phyloP scores from a whole-genome alignment of 2,329 filamentous ascomycete genomes.

The Colletotrichum sp. region DNA sequence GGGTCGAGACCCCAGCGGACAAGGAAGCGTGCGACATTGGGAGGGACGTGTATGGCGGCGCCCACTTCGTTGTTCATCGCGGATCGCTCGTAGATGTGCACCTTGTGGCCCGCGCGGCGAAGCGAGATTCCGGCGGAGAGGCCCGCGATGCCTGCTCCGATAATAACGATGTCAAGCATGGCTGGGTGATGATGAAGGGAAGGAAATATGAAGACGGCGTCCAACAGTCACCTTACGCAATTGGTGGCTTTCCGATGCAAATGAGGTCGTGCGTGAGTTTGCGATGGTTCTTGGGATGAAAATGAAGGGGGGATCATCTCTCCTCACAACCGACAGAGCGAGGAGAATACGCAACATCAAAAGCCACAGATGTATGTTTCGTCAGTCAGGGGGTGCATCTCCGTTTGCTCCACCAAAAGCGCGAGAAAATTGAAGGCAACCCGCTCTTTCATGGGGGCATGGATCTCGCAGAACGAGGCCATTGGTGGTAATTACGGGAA shows the following conservation, averaged over 20 bases:
- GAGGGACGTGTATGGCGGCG: conserved; percentile 42
- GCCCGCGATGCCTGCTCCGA: conserved; percentile 48
- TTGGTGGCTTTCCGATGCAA: neutral
- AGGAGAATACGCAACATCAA: neutral
- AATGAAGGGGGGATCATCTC: neutral
- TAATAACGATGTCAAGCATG: conserved; percentile 42
- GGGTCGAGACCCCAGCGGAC: conserved; percentile 40
- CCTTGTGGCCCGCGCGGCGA: conserved; percentile 39
- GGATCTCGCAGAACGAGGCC: neutral
- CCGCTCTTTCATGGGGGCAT: neutral
- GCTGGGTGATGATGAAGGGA: conserved; percentile 10
- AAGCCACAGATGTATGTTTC: neutral
- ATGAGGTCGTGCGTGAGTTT: neutral
- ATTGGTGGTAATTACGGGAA: neutral
- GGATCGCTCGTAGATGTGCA: conserved; percentile 46
- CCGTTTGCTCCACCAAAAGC: neutral
- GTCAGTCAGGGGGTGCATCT: neutral
- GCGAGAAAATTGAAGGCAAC: neutral
- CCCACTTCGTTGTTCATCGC: conserved; percentile 40
- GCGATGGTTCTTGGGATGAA: neutral
- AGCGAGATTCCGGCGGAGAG: conserved; percentile 42
- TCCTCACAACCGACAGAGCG: neutral
- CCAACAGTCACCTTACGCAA: too few species aligned
- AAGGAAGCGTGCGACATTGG: conserved; percentile 41
- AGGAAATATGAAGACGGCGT: too few species aligned